Base-by-base conservation (phyloP, 2,329 filamentous ascomycete species). In the Penicillium digitatum region DNA sequence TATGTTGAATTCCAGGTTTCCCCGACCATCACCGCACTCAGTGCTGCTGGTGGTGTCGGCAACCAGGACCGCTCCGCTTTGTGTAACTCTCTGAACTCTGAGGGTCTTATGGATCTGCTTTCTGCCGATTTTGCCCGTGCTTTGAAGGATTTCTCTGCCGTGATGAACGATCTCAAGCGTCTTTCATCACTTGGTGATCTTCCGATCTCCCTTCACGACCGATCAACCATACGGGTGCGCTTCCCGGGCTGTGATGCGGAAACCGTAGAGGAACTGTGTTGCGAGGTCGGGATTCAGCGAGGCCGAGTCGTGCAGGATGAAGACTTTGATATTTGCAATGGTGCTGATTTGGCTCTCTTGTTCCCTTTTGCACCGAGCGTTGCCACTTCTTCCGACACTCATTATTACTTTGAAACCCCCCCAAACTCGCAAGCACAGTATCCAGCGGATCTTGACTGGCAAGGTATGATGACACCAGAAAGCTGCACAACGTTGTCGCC, bases 181-280 rank as follows among this genome's bases (percentile, higher is more conserved):
- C 78, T 99, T 1, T 83, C 90, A 0, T 76, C 80, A 0, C 73
- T 97, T 1, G 94, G 94, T 1, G 91, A 96, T 68, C 76, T 99
- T 20, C 91, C 93, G 0, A 84, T 97, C 32, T 80, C 84, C 0
- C 81, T 96, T 49, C 84, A 90, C 51, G 81, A 82, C 35, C 78
- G 81, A 32, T 84, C 84, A 2, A 82, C 83, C 0, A 76, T 96
- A 4, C 85, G 91, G 32, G 85, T 97, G 2, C 87, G 91, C 29
- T 97, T 99, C 67, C 91, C 92, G 0, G 94, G 94, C 3, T 92
- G 94, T 58, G 93, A 97, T 66, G 85, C 85, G 0, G 83, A 87
- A 16, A 89, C 89, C 0, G 88, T 96, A 0, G 90, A 95, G 68
- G 79, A 81, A 3, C 81, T 99, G 1, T 96, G 92, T 70, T 85